Base-by-base conservation (phyloP, 768 basidiomycete species). In the Mycena albidolilacea region DNA sequence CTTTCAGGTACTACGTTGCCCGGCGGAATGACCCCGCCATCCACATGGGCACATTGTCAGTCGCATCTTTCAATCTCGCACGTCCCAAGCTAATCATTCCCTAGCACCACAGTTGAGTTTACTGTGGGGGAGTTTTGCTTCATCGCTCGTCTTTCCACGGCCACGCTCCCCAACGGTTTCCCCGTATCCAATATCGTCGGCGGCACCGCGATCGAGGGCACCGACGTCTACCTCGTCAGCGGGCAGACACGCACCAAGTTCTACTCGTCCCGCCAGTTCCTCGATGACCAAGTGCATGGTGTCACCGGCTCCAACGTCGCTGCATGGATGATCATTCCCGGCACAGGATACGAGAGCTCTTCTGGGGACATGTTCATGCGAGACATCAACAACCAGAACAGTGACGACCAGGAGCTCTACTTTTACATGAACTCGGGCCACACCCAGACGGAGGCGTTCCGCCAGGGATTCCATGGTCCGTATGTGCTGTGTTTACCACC, bases 51-150 rank as follows among this genome's bases (percentile, higher is more conserved):
- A 83, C 83, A n/a, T 83, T 80, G 23, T 23, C 23, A 23, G 23
- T 23, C 23, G 23, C 23, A 23, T 23, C 23, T 23, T 23, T 23
- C 23, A 23, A 23, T 23, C 23, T 23, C 23, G 23, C 23, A 23
- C 23, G 23, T 23, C 23, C 23, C 23, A 23, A 23, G 23, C 23
- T 23, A 23, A 23, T 23, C 23, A 23, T 23, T 23, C 23, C 23
- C 23, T 23, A 2, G 23, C 52, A 81, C 79, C 19, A 76, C 82
- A 2, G 79, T 81, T 1, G 81, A 84, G 64, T 82, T 82, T 0
- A 75, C 79, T 21, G 77, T 84, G 30, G 83, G 83, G 15, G 83
- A 84, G 67, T 80, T 84, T 5, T 81, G 83, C 60, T 84, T 80
- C 77, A 83, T 84, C 62, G 80, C 82, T 23, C 82, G 83, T 64